Base-by-base conservation (phyloP, 176 grass and related monocot genomes). In the Zea luxurians region DNA sequence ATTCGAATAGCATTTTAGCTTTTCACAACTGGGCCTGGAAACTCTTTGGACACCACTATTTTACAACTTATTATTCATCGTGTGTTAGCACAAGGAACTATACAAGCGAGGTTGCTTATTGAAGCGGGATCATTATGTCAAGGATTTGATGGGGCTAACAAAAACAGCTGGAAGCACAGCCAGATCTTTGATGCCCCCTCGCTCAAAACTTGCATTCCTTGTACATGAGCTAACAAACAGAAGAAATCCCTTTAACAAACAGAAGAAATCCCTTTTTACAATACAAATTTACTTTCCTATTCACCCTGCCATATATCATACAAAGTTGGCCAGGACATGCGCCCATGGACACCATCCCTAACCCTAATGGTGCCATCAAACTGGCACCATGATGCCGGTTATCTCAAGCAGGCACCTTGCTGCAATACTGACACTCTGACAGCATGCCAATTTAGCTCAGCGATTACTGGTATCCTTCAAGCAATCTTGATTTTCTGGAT, bases 181-280 rank as follows among this genome's bases (percentile, higher is more conserved):
- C 20, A 81, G 21, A 70, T 63, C 8, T 63, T 52, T 69, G 47
- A 47, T 59, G 27, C 27, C 6, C 8, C 34, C 50, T 10, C 21
- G 11, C 54, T 76, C 88, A 83, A 90, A 89, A 89, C 82, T 81
- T 81, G 82, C 58, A 85, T 85, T 72, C 35, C 75, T 90, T 83
- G 67, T 86, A 86, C 88, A 86, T 58, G 68, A 78, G 17, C 74
- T 83, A 74, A 89, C 37, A 68, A 86, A 82, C 62, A 86, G 79
- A 86, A 16, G 13, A 78, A 54, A 86, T 75, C 68, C 64, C 88
- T 83, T 83, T 86, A 74, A 89, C 37, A 68, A 86, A 82, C 62
- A 86, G 79, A 86, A 16, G 13, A 78, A 54, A 86, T 75, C 68
- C 64, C 88, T 83, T 83, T 86, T 82, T 84, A 77, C 81, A 80